Base-by-base conservation (phyloP, 2,329 filamentous ascomycete genomes). In the Zalaria sp. region DNA sequence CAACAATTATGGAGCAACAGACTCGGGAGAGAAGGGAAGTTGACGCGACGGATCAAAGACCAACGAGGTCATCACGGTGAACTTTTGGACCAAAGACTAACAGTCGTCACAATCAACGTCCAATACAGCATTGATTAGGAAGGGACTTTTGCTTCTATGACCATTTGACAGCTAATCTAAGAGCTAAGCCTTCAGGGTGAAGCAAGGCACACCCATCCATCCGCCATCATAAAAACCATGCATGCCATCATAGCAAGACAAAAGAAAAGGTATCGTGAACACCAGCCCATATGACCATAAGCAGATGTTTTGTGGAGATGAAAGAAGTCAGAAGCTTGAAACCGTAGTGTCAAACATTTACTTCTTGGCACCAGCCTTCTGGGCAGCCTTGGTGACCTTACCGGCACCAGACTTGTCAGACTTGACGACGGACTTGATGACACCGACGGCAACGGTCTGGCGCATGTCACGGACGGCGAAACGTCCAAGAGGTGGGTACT, bases 401-500 rank as follows among this genome's bases (percentile, higher is more conserved):
- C 66, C 66, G 36, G 63, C 62, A 51, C 57, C 60, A 49, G 48
- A 57, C 64, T 68, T 68, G 54, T 67, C 64, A 47, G 56, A 50
- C 62, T 68, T 68, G 51, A 44, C 59, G 45, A 66, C 62, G 47
- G 56, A 46, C 42, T 49, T 37, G 35, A 38, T 38, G 32, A 39
- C 66, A 81, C 86, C 84, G 71, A 93, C 85, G 55, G 85, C 84
- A 57, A 91, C 83, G 69, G 83, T 89, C 67, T 83, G 53, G 57
- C 59, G 59, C 88, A 95, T 95, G 75, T 95, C 89, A 83, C 89
- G 89, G 79, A 98, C 91, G 69, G 91, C 91, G 80, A 98, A 98
- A 82, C 91, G 89, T 69, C 91, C 91, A 62, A 98, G 87, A 70
- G 91, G 91, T 64, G 91, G 89, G 79, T 96, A 98, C 66, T 95